These are phyloP conservation scores for Magnusiomyces sp. DNA, from an alignment of 1,139 yeast species.

Conservation along the genomic window DNA sequence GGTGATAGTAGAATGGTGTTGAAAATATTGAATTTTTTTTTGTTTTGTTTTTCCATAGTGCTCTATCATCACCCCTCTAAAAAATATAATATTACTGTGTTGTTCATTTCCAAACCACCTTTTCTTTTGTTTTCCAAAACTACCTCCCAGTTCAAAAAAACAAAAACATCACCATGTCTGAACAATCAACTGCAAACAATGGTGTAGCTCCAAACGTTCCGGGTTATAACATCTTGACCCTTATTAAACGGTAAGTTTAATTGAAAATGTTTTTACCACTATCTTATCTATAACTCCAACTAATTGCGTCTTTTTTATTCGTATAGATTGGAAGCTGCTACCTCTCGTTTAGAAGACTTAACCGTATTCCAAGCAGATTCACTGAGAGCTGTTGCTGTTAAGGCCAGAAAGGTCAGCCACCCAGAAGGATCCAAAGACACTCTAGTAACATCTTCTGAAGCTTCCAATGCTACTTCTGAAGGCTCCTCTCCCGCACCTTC, in stretches of 20 bases:
- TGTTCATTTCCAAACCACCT: background rate
- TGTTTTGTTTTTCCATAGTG: background rate
- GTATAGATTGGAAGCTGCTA: conserved; percentile 74
- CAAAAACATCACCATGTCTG: conserved; percentile 31
- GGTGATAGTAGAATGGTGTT: background rate
- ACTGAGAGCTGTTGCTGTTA: conserved; percentile 15
- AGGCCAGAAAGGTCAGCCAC: conserved; percentile 5
- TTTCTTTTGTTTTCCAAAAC: background rate
- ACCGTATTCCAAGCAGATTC: conserved; percentile 66
- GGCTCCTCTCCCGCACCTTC: conserved; percentile 15
- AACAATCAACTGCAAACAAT: conserved; percentile 37
- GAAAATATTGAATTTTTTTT: background rate
- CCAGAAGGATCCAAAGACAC: conserved; percentile 17
- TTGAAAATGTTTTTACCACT: background rate
- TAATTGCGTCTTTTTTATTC: background rate
- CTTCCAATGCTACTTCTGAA: conserved; percentile 13
- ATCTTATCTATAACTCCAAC: background rate
- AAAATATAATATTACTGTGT: no score
- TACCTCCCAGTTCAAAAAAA: conserved; percentile 1
- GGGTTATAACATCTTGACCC: conserved; percentile 73
- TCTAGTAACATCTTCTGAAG: conserved; percentile 16
- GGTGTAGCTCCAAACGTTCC: conserved; percentile 40
- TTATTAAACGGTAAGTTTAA: conserved; percentile 49
- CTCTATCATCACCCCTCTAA: no score
- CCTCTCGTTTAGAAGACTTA: conserved; percentile 84